Conservation (phyloP, 2,329 filamentous ascomycete genomes). For the Alternaria sp. region DNA sequence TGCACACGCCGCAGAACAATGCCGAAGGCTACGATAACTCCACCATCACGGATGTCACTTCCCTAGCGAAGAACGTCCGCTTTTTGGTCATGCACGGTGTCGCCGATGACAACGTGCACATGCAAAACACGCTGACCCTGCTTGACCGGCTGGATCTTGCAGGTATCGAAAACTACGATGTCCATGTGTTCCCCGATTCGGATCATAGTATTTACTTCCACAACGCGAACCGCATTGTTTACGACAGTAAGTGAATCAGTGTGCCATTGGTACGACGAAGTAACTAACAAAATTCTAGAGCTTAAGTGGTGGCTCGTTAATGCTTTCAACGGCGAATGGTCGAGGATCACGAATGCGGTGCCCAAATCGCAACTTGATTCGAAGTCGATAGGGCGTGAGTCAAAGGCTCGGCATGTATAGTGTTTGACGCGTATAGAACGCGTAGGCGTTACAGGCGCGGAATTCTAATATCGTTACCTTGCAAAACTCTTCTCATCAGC, state of each 20-base stretch:
- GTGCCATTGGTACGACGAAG: neutral
- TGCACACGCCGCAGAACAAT: slow-evolving; percentile 92
- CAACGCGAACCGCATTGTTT: slow-evolving; percentile 88
- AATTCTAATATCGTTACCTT: neutral
- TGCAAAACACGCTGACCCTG: slow-evolving; percentile 89
- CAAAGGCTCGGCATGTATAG: slow-evolving; percentile 4
- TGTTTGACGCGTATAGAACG: neutral
- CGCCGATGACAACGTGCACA: slow-evolving; percentile 97
- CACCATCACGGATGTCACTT: slow-evolving; percentile 74
- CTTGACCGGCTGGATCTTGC: slow-evolving; percentile 85
- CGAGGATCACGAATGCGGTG: slow-evolving; percentile 62
- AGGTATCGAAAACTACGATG: slow-evolving; percentile 89
- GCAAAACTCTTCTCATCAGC: neutral
- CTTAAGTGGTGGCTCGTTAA: slow-evolving; percentile 91
- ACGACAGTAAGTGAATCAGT: slow-evolving; percentile 74
- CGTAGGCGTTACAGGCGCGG: neutral
- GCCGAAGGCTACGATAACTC: slow-evolving; percentile 75
- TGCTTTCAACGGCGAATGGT: slow-evolving; percentile 96
- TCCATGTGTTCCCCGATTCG: slow-evolving; percentile 95
- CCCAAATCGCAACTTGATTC: slow-evolving; percentile 50
- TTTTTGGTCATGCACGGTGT: slow-evolving; percentile 96
- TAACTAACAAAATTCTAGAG: slow-evolving; percentile 56
- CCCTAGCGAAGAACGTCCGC: slow-evolving; percentile 76
- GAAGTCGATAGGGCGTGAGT: slow-evolving; percentile 10
- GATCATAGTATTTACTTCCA: slow-evolving; percentile 97